These are phyloP conservation scores for Ascochyta viciae-villosae DNA, from an alignment of 2,329 filamentous ascomycete species.

Conservation along the genomic window DNA sequence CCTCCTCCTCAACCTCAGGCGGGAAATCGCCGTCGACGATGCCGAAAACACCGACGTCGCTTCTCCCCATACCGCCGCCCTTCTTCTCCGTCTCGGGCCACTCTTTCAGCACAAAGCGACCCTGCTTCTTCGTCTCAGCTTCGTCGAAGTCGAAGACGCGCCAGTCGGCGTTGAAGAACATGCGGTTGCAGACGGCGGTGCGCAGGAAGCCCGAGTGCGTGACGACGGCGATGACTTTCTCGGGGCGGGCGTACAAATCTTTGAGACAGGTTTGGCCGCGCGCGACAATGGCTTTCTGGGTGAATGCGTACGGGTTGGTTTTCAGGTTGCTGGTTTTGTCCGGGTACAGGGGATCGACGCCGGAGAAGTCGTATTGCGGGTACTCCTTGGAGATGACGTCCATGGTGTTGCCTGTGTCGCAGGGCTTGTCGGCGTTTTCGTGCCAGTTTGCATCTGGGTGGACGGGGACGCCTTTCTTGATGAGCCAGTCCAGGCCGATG, in stretches of 20 bases:
- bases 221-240: slow-evolving; percentile 70
- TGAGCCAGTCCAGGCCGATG: slow-evolving; percentile 64
- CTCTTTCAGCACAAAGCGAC: slow-evolving; percentile 57
- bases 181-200: slow-evolving; percentile 60
- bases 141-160: slow-evolving; percentile 65
- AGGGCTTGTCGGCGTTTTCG: slow-evolving; percentile 60
- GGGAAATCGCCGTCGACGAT: slow-evolving; percentile 39
- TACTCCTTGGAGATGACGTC: slow-evolving; percentile 57
- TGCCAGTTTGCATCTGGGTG: slow-evolving; percentile 70
- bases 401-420: slow-evolving; percentile 66
- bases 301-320: slow-evolving; percentile 61
- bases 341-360: slow-evolving; percentile 66
- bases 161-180: slow-evolving; percentile 68
- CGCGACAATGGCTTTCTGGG: slow-evolving; percentile 59
- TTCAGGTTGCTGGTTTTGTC: slow-evolving; percentile 61
- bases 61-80: slow-evolving; percentile 61
- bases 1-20: slow-evolving; percentile 21
- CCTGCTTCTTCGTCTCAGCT: slow-evolving; percentile 55
- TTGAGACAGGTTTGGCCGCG: slow-evolving; percentile 62
- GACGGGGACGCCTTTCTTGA: slow-evolving; percentile 58
- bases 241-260: slow-evolving; percentile 60
- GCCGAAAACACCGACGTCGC: slow-evolving; percentile 48
- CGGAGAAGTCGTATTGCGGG: slow-evolving; percentile 63
- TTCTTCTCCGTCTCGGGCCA: slow-evolving; percentile 56
- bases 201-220: slow-evolving; percentile 70